A percentile compares a stretch with the other conserved stretches of the same genome.
phyloP scores from a whole-genome alignment of 2,329 filamentous ascomycete genomes.

The Fusarium foetens region DNA sequence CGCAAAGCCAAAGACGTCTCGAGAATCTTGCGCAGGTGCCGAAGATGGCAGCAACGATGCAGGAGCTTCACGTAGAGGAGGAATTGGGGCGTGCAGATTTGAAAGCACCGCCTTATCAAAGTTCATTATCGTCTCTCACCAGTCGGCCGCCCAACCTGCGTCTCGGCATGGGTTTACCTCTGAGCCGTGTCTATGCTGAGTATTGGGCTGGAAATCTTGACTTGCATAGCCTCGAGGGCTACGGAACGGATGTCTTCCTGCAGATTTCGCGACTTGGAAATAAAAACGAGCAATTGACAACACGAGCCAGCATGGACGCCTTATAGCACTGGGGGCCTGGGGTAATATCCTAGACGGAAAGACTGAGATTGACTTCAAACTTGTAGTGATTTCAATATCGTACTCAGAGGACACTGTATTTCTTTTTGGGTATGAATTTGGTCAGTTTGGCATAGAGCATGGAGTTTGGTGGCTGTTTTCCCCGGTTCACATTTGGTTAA shows the following conservation, averaged over 20 bases:
- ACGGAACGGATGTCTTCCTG: conserved; percentile 94
- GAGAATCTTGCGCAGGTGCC: conserved; percentile 88
- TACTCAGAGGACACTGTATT: conserved; percentile 11
- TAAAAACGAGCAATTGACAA: conserved; percentile 94
- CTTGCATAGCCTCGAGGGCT: conserved; percentile 92
- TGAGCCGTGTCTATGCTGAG: conserved; percentile 94
- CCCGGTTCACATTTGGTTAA: not conserved
- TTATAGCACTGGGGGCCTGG: conserved; percentile 57
- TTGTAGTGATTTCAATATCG: not conserved
- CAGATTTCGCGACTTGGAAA: conserved; percentile 97
- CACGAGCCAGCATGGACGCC: conserved; percentile 79
- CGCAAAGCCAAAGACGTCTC: conserved; percentile 79
- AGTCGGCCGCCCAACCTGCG: conserved; percentile 86
- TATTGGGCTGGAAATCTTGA: conserved; percentile 97
- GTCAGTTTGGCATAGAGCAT: conserved; percentile 35
- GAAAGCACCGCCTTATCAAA: conserved; percentile 56
- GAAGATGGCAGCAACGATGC: conserved; percentile 90
- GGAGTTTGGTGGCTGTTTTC: conserved; percentile 36
- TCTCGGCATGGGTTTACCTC: conserved; percentile 90
- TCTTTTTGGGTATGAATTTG: conserved; percentile 4
- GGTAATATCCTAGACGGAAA: conserved; percentile 17
- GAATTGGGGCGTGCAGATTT: conserved; percentile 54
- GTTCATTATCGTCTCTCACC: conserved; percentile 82
- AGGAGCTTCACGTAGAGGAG: conserved; percentile 75
- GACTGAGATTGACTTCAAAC: not conserved